Conservation (phyloP, 1,284 basidiomycete genomes). For the Fomes fomentarius region DNA sequence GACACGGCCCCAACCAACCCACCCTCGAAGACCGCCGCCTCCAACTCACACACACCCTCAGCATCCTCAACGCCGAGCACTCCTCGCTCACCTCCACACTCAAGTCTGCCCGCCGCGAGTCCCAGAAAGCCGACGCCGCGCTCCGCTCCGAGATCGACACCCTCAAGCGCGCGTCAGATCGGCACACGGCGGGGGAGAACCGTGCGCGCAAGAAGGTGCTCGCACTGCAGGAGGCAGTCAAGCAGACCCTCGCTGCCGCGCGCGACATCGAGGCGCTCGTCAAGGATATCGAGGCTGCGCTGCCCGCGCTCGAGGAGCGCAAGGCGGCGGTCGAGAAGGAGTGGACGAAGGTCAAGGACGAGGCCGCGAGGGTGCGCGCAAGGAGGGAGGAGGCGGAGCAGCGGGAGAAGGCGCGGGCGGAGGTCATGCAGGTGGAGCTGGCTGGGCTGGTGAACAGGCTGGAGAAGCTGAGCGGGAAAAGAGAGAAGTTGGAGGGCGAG, state of each 20-base stretch:
- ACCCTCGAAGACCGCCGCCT: conserved; percentile 62
- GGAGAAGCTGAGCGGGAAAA: conserved; percentile 55
- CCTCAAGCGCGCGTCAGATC: conserved; percentile 73
- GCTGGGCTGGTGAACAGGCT: conserved; percentile 45
- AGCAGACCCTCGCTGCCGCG: conserved; percentile 63
- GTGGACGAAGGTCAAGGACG: conserved; percentile 42
- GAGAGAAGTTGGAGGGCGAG: conserved; percentile 57
- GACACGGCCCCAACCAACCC: conserved; percentile 18
- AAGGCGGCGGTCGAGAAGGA: conserved; percentile 51
- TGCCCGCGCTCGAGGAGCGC: conserved; percentile 50
- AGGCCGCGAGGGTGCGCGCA: conserved; percentile 34
- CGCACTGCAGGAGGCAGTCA: conserved; percentile 76
- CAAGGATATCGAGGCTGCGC: conserved; percentile 50
- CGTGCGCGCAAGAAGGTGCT: conserved; percentile 75
- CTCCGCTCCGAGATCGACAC: conserved; percentile 77
- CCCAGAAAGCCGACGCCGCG: conserved; percentile 74
- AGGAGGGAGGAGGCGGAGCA: conserved; percentile 42
- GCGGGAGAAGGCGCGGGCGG: conserved; percentile 46
- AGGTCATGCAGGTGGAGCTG: conserved; percentile 44
- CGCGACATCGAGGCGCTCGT: conserved; percentile 57
- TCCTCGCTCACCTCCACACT: conserved; percentile 61
- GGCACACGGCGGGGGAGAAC: conserved; percentile 62
- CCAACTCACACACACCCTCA: conserved; percentile 63
- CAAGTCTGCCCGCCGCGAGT: conserved; percentile 69
- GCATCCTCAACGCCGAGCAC: conserved; percentile 59